These are phyloP conservation scores for Aspergillus affinis DNA, from an alignment of 495 filamentous ascomycete genomes.

Conservation along the genomic window DNA sequence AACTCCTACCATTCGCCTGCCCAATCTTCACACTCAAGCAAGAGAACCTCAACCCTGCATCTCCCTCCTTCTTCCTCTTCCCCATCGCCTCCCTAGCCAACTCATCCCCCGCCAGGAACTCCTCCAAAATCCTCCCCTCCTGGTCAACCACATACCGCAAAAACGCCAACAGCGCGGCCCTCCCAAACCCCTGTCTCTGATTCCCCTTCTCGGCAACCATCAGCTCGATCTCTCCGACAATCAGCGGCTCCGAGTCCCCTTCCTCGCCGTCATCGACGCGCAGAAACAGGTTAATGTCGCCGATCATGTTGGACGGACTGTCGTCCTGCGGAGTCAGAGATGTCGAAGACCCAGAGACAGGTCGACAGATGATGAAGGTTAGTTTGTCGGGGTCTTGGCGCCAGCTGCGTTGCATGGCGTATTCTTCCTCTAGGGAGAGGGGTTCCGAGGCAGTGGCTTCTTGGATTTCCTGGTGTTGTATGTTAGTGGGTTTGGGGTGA, in stretches of 20 bases:
- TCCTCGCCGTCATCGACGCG: conserved; percentile 45
- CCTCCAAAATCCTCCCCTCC: conserved; percentile 51
- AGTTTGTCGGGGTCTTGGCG: conserved; percentile 62
- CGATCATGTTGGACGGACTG: conserved; percentile 61
- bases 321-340: conserved; percentile 45
- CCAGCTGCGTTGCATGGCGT: conserved; percentile 83
- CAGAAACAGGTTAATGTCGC: conserved; percentile 87
- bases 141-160: conserved; percentile 59
- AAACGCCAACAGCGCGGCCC: conserved; percentile 65
- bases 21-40: conserved; percentile 63
- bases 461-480: conserved; percentile 63
- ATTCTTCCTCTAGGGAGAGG: conserved; percentile 74
- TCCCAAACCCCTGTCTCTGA: conserved; percentile 65
- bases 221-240: conserved; percentile 33
- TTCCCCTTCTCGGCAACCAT: conserved; percentile 71
- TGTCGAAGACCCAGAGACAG: conserved; percentile 12
- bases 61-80: conserved; percentile 11
- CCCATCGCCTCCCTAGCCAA: conserved; percentile 17
- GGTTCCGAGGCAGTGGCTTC: conserved; percentile 81
- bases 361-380: conserved; percentile 46
- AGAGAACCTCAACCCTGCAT: conserved; percentile 17
- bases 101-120: conserved; percentile 48
- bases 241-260: conserved; percentile 18
- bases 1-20: conserved; percentile 52
- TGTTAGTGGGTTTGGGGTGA: background rate